Conservation (phyloP, 106 monocot species). For the Apostasia shenzhenica region DNA sequence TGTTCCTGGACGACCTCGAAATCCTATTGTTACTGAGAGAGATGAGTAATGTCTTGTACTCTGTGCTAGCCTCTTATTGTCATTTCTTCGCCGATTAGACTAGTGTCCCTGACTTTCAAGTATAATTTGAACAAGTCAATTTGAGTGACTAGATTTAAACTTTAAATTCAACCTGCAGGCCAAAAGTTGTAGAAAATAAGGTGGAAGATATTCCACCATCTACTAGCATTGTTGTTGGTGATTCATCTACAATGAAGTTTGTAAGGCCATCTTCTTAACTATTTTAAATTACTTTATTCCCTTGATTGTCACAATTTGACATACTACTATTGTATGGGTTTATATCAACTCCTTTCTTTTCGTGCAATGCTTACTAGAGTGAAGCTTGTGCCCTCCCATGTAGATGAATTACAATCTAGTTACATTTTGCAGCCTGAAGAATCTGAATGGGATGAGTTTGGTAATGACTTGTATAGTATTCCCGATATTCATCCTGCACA, state of each 20-base stretch:
- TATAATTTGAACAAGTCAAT: background rate
- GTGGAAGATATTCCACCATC: slow-evolving; percentile 43
- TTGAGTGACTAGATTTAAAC: slow-evolving; percentile 7
- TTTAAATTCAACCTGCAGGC: slow-evolving; percentile 47
- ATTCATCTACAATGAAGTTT: slow-evolving; percentile 60
- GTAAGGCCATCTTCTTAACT: slow-evolving; percentile 34
- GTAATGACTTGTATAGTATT: slow-evolving; percentile 83
- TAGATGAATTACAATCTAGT: background rate
- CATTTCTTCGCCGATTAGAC: background rate
- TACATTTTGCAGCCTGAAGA: slow-evolving; percentile 72
- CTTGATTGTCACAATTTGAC: background rate
- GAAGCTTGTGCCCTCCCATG: background rate
- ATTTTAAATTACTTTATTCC: background rate
- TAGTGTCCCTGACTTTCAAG: background rate
- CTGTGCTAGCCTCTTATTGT: slow-evolving; percentile 21
- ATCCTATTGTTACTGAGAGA: slow-evolving; percentile 64
- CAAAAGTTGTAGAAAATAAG: slow-evolving; percentile 47
- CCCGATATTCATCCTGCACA: slow-evolving; percentile 57
- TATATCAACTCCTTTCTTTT: background rate
- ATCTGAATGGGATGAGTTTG: slow-evolving; percentile 97
- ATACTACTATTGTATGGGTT: too few species aligned
- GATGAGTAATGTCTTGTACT: slow-evolving; percentile 65
- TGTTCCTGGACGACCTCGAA: slow-evolving; percentile 81
- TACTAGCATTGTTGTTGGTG: slow-evolving; percentile 30
- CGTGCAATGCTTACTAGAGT: background rate